phyloP scores from a whole-genome alignment of 345 rosid genomes.

The Eucalyptus sideroxylon region DNA sequence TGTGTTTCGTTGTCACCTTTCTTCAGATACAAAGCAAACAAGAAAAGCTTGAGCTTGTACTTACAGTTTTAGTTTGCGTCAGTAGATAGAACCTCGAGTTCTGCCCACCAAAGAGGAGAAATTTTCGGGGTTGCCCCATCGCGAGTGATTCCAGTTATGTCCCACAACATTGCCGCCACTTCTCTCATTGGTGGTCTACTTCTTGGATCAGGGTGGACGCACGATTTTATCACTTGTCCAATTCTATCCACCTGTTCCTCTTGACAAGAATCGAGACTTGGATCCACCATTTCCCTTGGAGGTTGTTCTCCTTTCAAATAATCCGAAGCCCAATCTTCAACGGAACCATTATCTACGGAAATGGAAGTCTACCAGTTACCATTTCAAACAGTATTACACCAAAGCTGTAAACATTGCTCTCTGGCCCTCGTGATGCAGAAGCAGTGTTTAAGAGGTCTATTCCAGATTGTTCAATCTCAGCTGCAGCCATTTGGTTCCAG shows the following conservation, averaged over 20 bases:
- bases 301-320: constrained; percentile 22
- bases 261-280: constrained; percentile 43
- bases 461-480: constrained; percentile 15
- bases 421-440: constrained; percentile 4
- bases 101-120: constrained; percentile 99
- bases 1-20: not conserved
- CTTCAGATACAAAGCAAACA: not conserved
- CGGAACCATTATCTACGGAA: constrained; percentile 17
- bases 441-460: constrained; percentile 5
- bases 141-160: constrained; percentile 38
- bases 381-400: constrained; percentile 74
- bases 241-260: constrained; percentile 41
- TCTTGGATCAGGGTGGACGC: constrained; percentile 48
- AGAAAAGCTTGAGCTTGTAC: not conserved
- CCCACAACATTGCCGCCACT: constrained; percentile 38
- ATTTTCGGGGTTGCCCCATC: constrained; percentile 58
- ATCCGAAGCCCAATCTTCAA: constrained; percentile 46
- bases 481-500: constrained; percentile 33
- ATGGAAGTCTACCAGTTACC: constrained; percentile 65
- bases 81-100: constrained; percentile 66
- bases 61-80: constrained; percentile 20
- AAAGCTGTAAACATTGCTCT: constrained; percentile 52
- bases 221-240: constrained; percentile 41
- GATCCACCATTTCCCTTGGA: constrained; percentile 52
- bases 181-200: constrained; percentile 52